Conservation (phyloP, 306 rosid genomes). For the Neltuma alba region DNA sequence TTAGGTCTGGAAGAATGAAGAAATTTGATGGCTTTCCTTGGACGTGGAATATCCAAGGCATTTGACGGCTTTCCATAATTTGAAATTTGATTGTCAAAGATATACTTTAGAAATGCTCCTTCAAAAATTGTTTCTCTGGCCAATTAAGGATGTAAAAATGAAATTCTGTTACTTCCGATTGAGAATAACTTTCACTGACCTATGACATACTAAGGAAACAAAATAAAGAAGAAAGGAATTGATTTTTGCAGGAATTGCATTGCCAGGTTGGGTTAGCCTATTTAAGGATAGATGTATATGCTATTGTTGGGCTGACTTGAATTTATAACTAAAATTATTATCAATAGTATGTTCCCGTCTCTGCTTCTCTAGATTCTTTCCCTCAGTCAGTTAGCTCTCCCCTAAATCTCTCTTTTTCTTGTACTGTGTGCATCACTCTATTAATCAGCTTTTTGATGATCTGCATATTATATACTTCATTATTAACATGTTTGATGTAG, state of each 20-base stretch:
- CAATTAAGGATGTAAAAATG: background rate
- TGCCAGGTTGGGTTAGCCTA: background rate
- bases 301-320: background rate
- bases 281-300: background rate
- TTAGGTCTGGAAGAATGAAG: too few species aligned
- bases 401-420: background rate
- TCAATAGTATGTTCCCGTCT: background rate
- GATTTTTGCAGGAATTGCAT: background rate
- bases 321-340: background rate
- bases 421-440: conserved; percentile 3
- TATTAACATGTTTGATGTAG: conserved; percentile 42
- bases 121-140: background rate
- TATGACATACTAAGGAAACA: background rate
- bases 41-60: background rate
- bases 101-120: background rate
- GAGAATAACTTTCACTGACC: background rate
- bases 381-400: background rate
- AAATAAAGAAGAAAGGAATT: background rate
- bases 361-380: background rate
- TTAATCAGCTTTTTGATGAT: background rate
- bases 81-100: background rate
- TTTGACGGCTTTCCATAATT: background rate
- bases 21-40: background rate
- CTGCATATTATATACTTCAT: background rate
- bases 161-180: too few species aligned